Evolutionary conservation across 148 eudicot species (phyloP).

Genomic region (Spergularia marina): DNA sequence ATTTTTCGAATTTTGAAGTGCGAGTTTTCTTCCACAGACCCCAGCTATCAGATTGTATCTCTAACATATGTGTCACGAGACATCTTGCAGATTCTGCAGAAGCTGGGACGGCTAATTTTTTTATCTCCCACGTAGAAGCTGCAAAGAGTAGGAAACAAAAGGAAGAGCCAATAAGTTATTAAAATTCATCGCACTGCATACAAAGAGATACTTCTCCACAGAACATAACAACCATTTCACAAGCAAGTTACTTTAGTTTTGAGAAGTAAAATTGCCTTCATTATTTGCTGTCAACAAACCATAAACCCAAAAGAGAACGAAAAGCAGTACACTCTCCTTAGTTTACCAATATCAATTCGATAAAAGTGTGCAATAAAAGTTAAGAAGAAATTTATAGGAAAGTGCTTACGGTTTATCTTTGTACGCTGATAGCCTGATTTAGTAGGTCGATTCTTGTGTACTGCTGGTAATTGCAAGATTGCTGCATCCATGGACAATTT

Average conservation of each 20-base stretch:
- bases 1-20: constrained; percentile 71
- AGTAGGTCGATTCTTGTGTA: constrained; percentile 79
- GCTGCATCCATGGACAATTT: constrained; percentile 60
- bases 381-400: constrained; percentile 14
- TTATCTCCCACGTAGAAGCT: constrained; percentile 98
- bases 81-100: constrained; percentile 47
- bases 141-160: constrained; percentile 21
- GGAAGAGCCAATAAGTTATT: constrained; percentile 4
- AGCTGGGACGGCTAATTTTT: constrained; percentile 42
- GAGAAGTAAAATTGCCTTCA: not conserved
- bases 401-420: constrained; percentile 68
- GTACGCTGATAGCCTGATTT: constrained; percentile 83
- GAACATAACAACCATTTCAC: not conserved
- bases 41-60: constrained; percentile 69
- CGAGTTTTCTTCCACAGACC: constrained; percentile 67
- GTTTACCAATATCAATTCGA: constrained; percentile 3
- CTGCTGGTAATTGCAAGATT: constrained; percentile 81
- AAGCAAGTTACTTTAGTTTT: constrained; percentile 3
- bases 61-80: constrained; percentile 81
- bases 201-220: not conserved
- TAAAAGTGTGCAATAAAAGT: not conserved
- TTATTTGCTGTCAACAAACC: not conserved
- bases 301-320: not conserved
- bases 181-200: not conserved
- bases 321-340: not conserved